Percentiles rank a stretch among this genome's conserved stretches.
phyloP scores from a whole-genome alignment of 306 rosid genomes.

The Acacia melanoxylon region DNA sequence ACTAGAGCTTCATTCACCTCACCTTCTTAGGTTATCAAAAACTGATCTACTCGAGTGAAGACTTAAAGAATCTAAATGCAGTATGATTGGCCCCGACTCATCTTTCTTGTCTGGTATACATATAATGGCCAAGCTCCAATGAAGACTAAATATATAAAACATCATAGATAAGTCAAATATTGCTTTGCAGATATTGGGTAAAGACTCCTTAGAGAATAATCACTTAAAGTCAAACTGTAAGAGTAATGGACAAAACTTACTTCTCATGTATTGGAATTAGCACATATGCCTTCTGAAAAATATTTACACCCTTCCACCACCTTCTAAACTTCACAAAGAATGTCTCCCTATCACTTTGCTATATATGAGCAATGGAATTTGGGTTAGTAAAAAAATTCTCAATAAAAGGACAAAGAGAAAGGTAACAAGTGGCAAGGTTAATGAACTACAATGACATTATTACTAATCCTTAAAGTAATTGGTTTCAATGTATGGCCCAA shows the following conservation, averaged over 20 bases:
- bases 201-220: background rate
- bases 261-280: conserved; percentile 86
- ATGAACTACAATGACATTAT: conserved; percentile 22
- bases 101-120: conserved; percentile 85
- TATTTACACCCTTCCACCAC: conserved; percentile 97
- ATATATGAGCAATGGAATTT: conserved; percentile 37
- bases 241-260: conserved; percentile 50
- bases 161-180: conserved; percentile 29
- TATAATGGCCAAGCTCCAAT: conserved; percentile 95
- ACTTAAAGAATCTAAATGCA: conserved; percentile 91
- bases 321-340: conserved; percentile 81
- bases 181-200: background rate
- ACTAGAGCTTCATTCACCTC: conserved; percentile 32
- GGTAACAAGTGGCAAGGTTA: background rate
- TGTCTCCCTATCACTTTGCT: conserved; percentile 57
- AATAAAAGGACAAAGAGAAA: conserved; percentile 12
- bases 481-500: background rate
- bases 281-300: conserved; percentile 86
- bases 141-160: conserved; percentile 56
- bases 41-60: conserved; percentile 78
- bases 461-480: background rate
- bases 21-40: conserved; percentile 80
- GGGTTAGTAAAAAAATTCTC: conserved; percentile 28
- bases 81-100: conserved; percentile 82
- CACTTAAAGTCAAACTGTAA: background rate